Percentiles rank a stretch among this genome's conserved stretches.
phyloP scores from a whole-genome alignment of 495 filamentous ascomycete genomes.

The Staphylotrichum longicolle region DNA sequence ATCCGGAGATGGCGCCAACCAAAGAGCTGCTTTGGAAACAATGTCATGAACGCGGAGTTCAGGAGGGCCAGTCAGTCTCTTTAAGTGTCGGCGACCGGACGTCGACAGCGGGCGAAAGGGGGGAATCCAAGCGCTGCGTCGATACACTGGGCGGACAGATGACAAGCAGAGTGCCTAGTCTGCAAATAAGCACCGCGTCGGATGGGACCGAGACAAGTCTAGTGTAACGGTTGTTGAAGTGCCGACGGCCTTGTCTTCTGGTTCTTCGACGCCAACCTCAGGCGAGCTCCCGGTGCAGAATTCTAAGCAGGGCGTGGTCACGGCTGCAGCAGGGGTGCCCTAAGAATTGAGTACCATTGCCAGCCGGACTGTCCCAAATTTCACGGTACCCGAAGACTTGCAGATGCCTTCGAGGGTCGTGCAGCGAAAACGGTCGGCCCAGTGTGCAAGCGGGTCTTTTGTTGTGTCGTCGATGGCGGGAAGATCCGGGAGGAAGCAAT shows the following conservation, averaged over 20 bases:
- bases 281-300: not conserved
- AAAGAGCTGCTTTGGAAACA: not conserved
- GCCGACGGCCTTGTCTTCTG: conserved; percentile 10
- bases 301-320: not conserved
- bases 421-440: not conserved
- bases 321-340: not conserved
- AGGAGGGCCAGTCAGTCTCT: not conserved
- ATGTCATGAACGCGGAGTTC: not conserved
- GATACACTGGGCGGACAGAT: conserved; percentile 1
- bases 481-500: not conserved
- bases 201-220: conserved; percentile 18
- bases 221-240: conserved; percentile 18
- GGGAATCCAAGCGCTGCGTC: conserved; percentile 6
- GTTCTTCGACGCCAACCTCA: not conserved
- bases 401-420: not conserved
- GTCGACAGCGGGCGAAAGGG: not conserved
- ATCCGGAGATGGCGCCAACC: not conserved
- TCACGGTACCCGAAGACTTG: not conserved
- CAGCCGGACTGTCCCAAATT: conserved; percentile 6
- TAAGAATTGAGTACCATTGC: conserved; percentile 11
- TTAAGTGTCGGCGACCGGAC: not conserved
- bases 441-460: not conserved
- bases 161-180: not conserved
- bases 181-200: conserved; percentile 13
- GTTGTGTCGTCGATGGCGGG: not conserved